phyloP scores from a whole-genome alignment of 169 alveolate genomes.

The Cryptosporidium xiaoi region DNA sequence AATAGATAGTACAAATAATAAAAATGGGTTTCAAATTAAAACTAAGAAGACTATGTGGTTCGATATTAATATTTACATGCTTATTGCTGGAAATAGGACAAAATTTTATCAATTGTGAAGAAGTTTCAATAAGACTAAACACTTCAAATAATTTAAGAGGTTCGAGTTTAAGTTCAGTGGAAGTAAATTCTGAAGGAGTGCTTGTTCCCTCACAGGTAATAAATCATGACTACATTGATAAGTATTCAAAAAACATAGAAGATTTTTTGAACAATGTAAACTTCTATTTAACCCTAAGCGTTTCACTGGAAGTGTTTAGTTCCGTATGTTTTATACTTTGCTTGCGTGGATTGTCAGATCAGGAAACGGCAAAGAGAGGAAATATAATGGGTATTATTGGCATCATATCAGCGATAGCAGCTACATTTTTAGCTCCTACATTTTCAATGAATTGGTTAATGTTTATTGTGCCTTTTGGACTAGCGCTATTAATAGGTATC shows the following conservation, averaged over 20 bases:
- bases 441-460: slow-evolving; percentile 77
- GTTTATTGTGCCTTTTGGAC: slow-evolving; percentile 68
- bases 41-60: too few relatives aligned
- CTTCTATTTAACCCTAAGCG: slow-evolving; percentile 18
- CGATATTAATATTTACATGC: too few relatives aligned
- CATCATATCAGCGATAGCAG: slow-evolving; percentile 84
- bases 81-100: too few relatives aligned
- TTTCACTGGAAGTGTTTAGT: slow-evolving; percentile 63
- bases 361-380: slow-evolving; percentile 89
- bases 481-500: slow-evolving; percentile 76
- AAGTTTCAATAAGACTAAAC: slow-evolving; percentile 29
- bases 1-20: too few relatives aligned
- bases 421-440: slow-evolving; percentile 80
- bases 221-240: slow-evolving; percentile 20
- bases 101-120: not conserved
- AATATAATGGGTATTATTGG: slow-evolving; percentile 87
- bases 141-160: slow-evolving; percentile 52
- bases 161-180: slow-evolving; percentile 1
- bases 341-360: slow-evolving; percentile 84
- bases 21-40: too few relatives aligned
- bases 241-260: slow-evolving; percentile 1
- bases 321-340: slow-evolving; percentile 80
- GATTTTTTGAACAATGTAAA: slow-evolving; percentile 27
- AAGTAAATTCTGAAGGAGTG: not conserved
- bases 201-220: slow-evolving; percentile 47